phyloP scores from a whole-genome alignment of 495 filamentous ascomycete genomes.

The Podospora australis region DNA sequence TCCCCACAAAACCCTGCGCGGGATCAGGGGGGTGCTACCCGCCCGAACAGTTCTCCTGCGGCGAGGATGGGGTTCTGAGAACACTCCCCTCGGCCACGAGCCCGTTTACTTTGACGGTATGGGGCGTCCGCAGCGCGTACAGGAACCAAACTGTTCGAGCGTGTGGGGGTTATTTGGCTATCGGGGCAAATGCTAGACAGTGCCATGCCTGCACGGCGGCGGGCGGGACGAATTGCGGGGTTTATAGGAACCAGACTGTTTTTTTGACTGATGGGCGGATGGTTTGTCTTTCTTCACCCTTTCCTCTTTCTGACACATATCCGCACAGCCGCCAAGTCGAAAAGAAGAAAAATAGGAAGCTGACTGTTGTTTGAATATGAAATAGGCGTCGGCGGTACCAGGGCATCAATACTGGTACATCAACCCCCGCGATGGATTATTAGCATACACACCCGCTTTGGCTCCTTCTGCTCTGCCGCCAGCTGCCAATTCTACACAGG shows the following conservation, averaged over 20 bases:
- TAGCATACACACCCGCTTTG: conserved; percentile 5
- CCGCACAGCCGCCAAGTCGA: too few relatives aligned
- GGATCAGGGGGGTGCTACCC: conserved; percentile 10
- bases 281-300: neutral
- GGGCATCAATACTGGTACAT: conserved; percentile 14
- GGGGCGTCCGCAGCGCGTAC: conserved; percentile 1
- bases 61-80: neutral
- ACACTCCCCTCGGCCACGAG: conserved; percentile 2
- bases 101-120: conserved; percentile 5
- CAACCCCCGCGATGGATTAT: conserved; percentile 1
- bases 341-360: too few relatives aligned
- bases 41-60: conserved; percentile 5
- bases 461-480: neutral
- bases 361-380: neutral
- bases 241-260: conserved; percentile 6
- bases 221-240: conserved; percentile 4
- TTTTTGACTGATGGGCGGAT: conserved; percentile 9
- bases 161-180: conserved; percentile 11
- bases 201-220: conserved; percentile 4
- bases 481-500: too few relatives aligned
- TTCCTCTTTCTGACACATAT: neutral
- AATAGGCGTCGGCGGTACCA: conserved; percentile 3
- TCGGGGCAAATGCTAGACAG: conserved; percentile 13
- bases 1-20: conserved; percentile 8
- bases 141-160: conserved; percentile 4